Percentiles rank a stretch among this genome's conserved stretches.
Conservation (phyloP, 306 rosid species). For the Acmispon strigosus region DNA sequence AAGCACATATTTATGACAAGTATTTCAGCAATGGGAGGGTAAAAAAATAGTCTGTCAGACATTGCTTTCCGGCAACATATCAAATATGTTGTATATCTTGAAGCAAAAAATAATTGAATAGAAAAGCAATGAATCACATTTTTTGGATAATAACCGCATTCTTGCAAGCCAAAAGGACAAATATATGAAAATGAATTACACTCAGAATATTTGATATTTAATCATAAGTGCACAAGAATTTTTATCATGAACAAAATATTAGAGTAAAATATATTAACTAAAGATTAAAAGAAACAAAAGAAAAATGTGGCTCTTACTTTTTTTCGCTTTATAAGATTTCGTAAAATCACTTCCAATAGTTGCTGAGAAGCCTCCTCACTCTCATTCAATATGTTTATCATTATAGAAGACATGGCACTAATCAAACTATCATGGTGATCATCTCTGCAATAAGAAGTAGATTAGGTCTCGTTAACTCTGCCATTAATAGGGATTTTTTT, state of each 20-base stretch:
- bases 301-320: constrained; percentile 31
- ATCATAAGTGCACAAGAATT: not conserved
- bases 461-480: constrained; percentile 8
- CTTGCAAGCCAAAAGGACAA: not conserved
- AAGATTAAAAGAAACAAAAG: not conserved
- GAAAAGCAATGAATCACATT: not conserved
- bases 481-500: constrained; percentile 4
- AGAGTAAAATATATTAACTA: not conserved
- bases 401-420: constrained; percentile 59
- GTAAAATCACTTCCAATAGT: constrained; percentile 69
- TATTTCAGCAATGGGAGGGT: not conserved
- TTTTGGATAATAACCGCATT: not conserved
- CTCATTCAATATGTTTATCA: constrained; percentile 33
- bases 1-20: not conserved
- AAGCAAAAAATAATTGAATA: not conserved
- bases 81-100: not conserved
- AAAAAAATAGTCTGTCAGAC: not conserved
- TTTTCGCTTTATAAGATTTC: constrained; percentile 59
- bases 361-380: constrained; percentile 63
- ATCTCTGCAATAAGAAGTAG: constrained; percentile 38
- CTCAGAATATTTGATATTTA: not conserved
- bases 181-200: not conserved
- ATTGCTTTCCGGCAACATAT: not conserved
- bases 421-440: constrained; percentile 59
- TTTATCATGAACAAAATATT: not conserved